Evolutionary conservation across 1,139 yeast genomes (phyloP).

Genomic region (Nakaseomyces glabratus): DNA sequence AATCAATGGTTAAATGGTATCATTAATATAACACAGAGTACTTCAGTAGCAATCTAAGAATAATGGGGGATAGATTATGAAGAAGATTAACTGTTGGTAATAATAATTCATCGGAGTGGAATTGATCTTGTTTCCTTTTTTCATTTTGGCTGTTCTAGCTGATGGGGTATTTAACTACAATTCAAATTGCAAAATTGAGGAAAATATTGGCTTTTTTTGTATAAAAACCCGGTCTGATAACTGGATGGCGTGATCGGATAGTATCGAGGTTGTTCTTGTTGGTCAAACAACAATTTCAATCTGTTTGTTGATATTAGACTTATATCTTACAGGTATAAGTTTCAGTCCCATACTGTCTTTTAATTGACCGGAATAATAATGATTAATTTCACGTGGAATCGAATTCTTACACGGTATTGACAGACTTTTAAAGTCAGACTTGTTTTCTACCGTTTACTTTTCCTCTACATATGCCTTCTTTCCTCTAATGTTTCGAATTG

Average conservation of each 20-base stretch:
- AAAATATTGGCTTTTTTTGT: background rate
- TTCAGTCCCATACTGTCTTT: constrained; percentile 92
- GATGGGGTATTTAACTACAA: too few species aligned
- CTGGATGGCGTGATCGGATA: constrained; percentile 90
- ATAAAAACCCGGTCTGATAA: constrained; percentile 70
- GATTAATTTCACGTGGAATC: constrained; percentile 40
- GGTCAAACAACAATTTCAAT: background rate
- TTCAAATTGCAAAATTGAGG: too few species aligned
- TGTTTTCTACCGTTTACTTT: constrained; percentile 53
- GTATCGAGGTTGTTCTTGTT: constrained; percentile 14
- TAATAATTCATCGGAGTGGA: too few species aligned
- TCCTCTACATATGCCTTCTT: constrained; percentile 45
- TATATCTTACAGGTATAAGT: constrained; percentile 3
- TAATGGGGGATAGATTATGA: too few species aligned
- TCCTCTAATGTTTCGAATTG: background rate
- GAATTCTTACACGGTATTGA: constrained; percentile 71
- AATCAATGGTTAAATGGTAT: too few species aligned
- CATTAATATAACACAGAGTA: too few species aligned
- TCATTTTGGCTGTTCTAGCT: background rate
- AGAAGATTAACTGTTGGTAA: too few species aligned
- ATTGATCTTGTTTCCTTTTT: too few species aligned
- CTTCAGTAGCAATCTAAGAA: too few species aligned
- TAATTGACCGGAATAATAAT: constrained; percentile 82
- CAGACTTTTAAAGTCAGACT: constrained; percentile 7
- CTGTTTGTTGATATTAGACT: constrained; percentile 5